Evolutionary conservation across 768 basidiomycete genomes (phyloP), one percentile per base, ranked within the genome.

Genomic region (Russula compacta): DNA sequence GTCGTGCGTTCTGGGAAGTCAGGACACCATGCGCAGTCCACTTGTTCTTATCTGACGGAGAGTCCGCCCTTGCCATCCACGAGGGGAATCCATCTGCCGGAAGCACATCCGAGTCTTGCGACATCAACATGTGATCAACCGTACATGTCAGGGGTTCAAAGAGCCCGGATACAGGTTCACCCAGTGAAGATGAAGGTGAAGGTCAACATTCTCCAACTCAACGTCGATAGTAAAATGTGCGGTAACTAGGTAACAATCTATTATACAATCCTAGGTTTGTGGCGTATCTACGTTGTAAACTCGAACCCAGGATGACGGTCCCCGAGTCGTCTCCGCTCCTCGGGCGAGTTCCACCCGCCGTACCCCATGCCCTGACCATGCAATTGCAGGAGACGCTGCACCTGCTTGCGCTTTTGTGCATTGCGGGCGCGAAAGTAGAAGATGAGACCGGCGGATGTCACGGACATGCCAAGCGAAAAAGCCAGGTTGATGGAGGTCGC

Each of bases 301-400:
- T 66, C 63, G 33, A 66, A 66, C 12, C 59, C 54, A 14, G 65
- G 65, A 32, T 66, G 65, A 15, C 65, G 58, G 48, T 66, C 65
- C 14, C 65, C 65, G n/a, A 60, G 53, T 35, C 59, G 50, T 29
- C 35, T 50, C 17, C 58, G 52, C 59, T 66, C 65, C 40, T 29
- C 29, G 11, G 29, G 48, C 19, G 65, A 66, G 53, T 66, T 59
- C 65, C 65, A 66, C 6, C 53, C 62, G 2, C 55, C 63, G 0
- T 38, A 15, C 12, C 35, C 58, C 2, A 39, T 59, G 8, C 54
- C 61, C 5, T 32, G 15, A 10, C 59, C 62, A 4, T 66, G 38
- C 24, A 19, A 49, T 19, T 43, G 33, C 6, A 58, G 11, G 17
- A 64, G 21, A n/a, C 52, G 11, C 11, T 21, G 48, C 9, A 66